These are phyloP conservation scores for Schizophyllum amplum DNA, from an alignment of 1,284 basidiomycete genomes.

Conservation along the genomic window DNA sequence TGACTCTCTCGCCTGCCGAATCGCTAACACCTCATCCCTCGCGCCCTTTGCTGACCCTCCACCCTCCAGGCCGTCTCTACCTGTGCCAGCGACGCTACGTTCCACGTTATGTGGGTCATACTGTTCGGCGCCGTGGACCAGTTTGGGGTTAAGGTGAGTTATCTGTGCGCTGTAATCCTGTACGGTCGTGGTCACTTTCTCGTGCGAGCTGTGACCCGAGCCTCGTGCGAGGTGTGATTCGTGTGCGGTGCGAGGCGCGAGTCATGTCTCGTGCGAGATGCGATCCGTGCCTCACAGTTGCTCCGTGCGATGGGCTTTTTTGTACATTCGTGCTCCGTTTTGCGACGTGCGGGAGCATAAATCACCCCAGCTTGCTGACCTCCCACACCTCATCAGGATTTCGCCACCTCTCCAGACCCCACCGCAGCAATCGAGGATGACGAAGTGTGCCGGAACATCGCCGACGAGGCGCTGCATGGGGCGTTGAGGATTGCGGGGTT, in stretches of 20 bases:
- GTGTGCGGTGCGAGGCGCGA: not conserved
- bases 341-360: too few relatives aligned
- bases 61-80: conserved; percentile 31
- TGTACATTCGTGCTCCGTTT: too few relatives aligned
- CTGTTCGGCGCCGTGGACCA: conserved; percentile 66
- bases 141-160: not conserved
- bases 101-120: conserved; percentile 85
- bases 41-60: conserved; percentile 3
- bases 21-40: too few relatives aligned
- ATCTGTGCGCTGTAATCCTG: too few relatives aligned
- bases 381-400: not conserved
- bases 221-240: not conserved
- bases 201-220: too few relatives aligned
- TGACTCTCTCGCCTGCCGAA: too few relatives aligned
- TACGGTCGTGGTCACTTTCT: too few relatives aligned
- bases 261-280: not conserved
- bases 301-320: too few relatives aligned
- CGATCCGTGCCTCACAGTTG: not conserved
- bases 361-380: too few relatives aligned
- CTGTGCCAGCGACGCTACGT: conserved; percentile 82
- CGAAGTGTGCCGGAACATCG: conserved; percentile 56
- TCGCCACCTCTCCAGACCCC: not conserved
- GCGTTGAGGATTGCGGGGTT: conserved; percentile 82
- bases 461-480: conserved; percentile 75
- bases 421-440: conserved; percentile 37